These are phyloP conservation scores for Umbilicus rupestris DNA, from an alignment of 164 flowering plant species.

Conservation along the genomic window DNA sequence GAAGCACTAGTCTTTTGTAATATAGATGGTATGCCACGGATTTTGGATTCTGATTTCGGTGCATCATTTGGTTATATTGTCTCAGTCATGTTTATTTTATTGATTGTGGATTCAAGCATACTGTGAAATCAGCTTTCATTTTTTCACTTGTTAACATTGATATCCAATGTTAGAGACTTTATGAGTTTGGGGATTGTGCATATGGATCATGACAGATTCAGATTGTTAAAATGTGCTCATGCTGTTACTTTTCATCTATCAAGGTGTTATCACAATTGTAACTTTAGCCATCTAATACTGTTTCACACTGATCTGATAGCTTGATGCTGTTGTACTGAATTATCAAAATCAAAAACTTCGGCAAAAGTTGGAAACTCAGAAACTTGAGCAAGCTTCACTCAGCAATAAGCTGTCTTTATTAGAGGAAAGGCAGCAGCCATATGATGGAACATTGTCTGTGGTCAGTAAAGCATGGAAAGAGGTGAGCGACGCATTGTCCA, in stretches of 20 bases:
- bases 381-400: constrained; percentile 41
- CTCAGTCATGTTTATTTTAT: too few relatives aligned
- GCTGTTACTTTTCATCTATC: background rate
- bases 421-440: constrained; percentile 47
- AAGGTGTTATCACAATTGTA: background rate
- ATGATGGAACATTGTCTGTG: constrained; percentile 37
- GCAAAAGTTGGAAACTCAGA: constrained; percentile 78
- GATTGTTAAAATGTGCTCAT: background rate
- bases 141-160: too few relatives aligned
- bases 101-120: too few relatives aligned
- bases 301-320: constrained; percentile 23
- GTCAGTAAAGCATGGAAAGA: constrained; percentile 54
- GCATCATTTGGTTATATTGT: too few relatives aligned
- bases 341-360: constrained; percentile 79
- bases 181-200: too few relatives aligned
- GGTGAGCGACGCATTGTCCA: constrained; percentile 27
- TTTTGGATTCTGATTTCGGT: too few relatives aligned
- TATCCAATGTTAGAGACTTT: too few relatives aligned
- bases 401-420: constrained; percentile 43
- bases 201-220: too few relatives aligned
- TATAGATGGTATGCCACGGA: too few relatives aligned
- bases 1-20: too few relatives aligned
- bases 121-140: too few relatives aligned
- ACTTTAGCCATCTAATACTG: constrained; percentile 6
- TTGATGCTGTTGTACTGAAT: constrained; percentile 68